These are phyloP conservation scores for Phytopythium ostracodes DNA, from an alignment of 352 stramenopile species.

Conservation along the genomic window DNA sequence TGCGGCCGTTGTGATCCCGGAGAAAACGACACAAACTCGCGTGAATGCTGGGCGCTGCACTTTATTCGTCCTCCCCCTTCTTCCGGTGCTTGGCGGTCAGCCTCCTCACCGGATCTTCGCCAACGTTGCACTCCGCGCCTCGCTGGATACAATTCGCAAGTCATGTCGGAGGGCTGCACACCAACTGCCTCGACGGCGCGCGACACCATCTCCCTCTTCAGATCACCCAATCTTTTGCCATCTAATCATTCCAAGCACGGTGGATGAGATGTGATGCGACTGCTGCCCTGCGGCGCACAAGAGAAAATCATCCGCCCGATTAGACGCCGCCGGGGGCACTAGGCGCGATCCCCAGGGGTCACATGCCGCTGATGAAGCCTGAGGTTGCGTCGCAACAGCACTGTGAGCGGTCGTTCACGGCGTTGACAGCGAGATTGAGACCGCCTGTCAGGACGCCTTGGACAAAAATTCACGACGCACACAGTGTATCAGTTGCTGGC, in stretches of 20 bases:
- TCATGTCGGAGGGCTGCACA: too few species aligned
- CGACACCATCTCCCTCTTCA: background rate
- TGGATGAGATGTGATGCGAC: background rate
- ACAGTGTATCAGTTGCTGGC: too few species aligned
- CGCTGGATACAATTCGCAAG: background rate
- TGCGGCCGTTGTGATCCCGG: background rate
- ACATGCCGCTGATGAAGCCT: background rate
- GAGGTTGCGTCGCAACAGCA: background rate
- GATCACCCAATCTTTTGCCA: background rate
- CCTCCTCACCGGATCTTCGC: background rate
- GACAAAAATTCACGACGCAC: too few species aligned
- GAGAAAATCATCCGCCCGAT: background rate
- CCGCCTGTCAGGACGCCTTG: too few species aligned
- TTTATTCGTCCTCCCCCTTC: background rate
- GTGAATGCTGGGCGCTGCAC: background rate
- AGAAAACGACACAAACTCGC: background rate
- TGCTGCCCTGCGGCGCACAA: background rate
- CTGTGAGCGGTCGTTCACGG: background rate
- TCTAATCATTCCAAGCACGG: background rate
- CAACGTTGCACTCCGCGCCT: background rate
- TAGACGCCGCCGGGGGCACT: background rate
- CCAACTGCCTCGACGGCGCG: background rate
- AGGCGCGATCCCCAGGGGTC: background rate
- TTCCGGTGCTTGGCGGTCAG: constrained; percentile 1
- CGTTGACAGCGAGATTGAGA: background rate